A percentile compares a stretch with the other conserved stretches of the same genome.
Conservation (phyloP, 1,284 basidiomycete species). For the Fomitopsis palustris region DNA sequence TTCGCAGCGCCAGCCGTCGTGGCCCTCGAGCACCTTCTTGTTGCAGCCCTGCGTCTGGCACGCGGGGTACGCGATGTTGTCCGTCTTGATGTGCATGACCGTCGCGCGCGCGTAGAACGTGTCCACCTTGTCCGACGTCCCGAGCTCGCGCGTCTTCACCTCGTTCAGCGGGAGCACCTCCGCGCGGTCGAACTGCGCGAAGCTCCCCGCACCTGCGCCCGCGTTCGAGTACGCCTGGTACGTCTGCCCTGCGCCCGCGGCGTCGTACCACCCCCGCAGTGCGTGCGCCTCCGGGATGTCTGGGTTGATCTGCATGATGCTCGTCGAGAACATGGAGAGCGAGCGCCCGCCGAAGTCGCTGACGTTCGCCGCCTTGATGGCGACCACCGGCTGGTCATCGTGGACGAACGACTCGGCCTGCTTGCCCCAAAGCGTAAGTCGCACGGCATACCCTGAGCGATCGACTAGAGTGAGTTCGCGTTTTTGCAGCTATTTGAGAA, state of each 20-base stretch:
- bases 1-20: conserved; percentile 85
- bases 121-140: conserved; percentile 77
- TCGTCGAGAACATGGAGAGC: conserved; percentile 68
- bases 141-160: conserved; percentile 78
- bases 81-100: conserved; percentile 86
- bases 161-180: conserved; percentile 79
- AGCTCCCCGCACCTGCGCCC: conserved; percentile 31
- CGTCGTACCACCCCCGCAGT: conserved; percentile 92
- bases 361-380: conserved; percentile 95
- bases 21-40: conserved; percentile 85
- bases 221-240: conserved; percentile 72
- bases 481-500: conserved; percentile 67
- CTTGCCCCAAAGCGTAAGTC: conserved; percentile 95
- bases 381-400: conserved; percentile 69
- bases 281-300: conserved; percentile 85
- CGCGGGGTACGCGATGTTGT: conserved; percentile 88
- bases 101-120: conserved; percentile 85
- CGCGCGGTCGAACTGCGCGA: conserved; percentile 56
- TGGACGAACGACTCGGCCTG: conserved; percentile 81
- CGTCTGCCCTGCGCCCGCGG: conserved; percentile 52
- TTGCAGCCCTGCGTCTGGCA: conserved; percentile 83
- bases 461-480: conserved; percentile 90
- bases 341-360: conserved; percentile 85
- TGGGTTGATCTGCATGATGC: conserved; percentile 81
- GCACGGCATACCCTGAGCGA: conserved; percentile 74